Percentiles rank a stretch among this genome's conserved stretches.
These are phyloP conservation scores for Auricularia sp. DNA, from an alignment of 768 basidiomycete genomes.

Conservation along the genomic window DNA sequence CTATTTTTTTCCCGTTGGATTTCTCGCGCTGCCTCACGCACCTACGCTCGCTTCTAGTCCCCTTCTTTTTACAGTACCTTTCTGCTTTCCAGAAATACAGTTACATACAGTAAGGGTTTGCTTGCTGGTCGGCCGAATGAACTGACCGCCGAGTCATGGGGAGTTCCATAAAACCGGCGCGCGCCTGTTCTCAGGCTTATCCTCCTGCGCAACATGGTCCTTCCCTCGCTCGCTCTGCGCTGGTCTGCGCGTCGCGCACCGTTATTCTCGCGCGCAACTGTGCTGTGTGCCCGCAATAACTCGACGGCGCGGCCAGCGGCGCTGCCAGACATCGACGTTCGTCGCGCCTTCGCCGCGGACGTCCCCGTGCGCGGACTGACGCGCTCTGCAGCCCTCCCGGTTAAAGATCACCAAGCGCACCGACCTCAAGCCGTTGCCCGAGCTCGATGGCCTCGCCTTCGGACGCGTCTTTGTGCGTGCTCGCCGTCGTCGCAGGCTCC, in stretches of 20 bases:
- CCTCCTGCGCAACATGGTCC: not conserved
- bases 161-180: not conserved
- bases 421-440: constrained; percentile 53
- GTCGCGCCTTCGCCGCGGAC: not conserved
- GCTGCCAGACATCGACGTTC: constrained; percentile 1
- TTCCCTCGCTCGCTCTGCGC: not conserved
- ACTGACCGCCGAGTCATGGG: not conserved
- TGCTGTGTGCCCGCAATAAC: not conserved
- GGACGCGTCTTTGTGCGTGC: constrained; percentile 72
- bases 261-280: not conserved
- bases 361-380: not conserved
- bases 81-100: not conserved
- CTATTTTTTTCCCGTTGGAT: not conserved
- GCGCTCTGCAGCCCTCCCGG: constrained; percentile 33
- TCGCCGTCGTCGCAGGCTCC: not conserved
- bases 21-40: too few species aligned
- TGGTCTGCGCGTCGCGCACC: not conserved
- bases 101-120: not conserved
- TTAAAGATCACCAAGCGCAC: constrained; percentile 40
- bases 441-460: constrained; percentile 62
- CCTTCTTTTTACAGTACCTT: not conserved
- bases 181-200: not conserved
- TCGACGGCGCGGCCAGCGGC: not conserved
- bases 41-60: not conserved
- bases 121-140: not conserved